Evolutionary conservation across 352 stramenopile genomes (phyloP).

Genomic region (Globisporangium spinosum): DNA sequence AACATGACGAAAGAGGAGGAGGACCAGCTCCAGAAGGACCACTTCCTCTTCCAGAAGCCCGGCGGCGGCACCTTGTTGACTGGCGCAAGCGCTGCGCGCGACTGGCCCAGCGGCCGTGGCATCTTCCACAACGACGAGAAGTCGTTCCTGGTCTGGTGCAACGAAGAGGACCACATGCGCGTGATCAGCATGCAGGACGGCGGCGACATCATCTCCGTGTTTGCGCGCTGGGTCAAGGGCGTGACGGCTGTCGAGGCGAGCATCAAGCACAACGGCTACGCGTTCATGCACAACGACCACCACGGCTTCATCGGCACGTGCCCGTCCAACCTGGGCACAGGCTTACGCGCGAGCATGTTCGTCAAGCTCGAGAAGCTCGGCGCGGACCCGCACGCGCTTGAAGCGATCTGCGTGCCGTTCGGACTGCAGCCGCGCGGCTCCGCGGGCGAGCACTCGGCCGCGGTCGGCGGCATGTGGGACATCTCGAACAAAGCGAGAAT

Average conservation of each 20-base stretch:
- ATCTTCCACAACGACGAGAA: constrained; percentile 92
- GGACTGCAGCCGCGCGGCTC: constrained; percentile 78
- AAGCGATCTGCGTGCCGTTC: constrained; percentile 70
- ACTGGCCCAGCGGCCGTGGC: constrained; percentile 90
- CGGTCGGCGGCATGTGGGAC: constrained; percentile 87
- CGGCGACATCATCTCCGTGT: constrained; percentile 89
- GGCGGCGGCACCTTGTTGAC: constrained; percentile 81
- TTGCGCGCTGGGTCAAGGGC: constrained; percentile 81
- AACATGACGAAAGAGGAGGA: constrained; percentile 90
- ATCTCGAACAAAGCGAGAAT: constrained; percentile 93
- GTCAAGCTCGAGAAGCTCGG: constrained; percentile 81
- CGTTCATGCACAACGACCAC: constrained; percentile 87
- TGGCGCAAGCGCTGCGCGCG: constrained; percentile 77
- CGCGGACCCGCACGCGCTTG: constrained; percentile 61
- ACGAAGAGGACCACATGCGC: constrained; percentile 89
- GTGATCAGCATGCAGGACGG: constrained; percentile 89
- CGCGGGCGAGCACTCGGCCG: constrained; percentile 76
- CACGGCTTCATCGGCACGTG: constrained; percentile 84
- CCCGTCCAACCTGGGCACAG: constrained; percentile 85
- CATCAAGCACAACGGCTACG: constrained; percentile 78
- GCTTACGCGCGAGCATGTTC: constrained; percentile 78
- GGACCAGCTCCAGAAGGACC: constrained; percentile 87
- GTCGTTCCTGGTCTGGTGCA: constrained; percentile 87
- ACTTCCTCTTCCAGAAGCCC: constrained; percentile 93
- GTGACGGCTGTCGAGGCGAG: constrained; percentile 77